These are phyloP conservation scores for Colletotrichum acutatum DNA, from an alignment of 2,329 filamentous ascomycete species.

Conservation along the genomic window DNA sequence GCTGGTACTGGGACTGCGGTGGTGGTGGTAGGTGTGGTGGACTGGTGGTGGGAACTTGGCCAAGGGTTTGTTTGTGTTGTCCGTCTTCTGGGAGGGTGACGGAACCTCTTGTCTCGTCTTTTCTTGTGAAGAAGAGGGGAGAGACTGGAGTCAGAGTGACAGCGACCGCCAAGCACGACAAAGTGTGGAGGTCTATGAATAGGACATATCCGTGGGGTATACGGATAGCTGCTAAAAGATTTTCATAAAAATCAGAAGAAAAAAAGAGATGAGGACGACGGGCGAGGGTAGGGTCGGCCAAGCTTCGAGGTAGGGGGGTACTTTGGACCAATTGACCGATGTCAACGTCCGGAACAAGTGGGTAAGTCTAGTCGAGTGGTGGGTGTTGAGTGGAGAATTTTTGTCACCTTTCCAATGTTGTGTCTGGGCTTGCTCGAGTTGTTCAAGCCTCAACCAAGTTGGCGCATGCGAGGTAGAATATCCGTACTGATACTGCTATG, in stretches of 20 bases:
- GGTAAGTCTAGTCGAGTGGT: constrained; percentile 26
- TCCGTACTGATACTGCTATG: no score
- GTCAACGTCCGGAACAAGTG: constrained; percentile 28
- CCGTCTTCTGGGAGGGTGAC: background rate
- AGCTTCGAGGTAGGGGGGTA: constrained; percentile 7
- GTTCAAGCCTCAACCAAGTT: background rate
- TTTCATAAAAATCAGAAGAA: constrained; percentile 5
- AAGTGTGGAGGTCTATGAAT: constrained; percentile 22
- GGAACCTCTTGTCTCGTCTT: background rate
- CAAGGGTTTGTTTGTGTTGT: background rate
- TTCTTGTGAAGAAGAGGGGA: background rate
- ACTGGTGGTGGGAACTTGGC: constrained; percentile 1
- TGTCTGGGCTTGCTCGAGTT: constrained; percentile 14
- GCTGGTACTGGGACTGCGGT: constrained; percentile 2
- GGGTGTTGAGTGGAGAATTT: constrained; percentile 22
- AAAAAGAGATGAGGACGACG: background rate
- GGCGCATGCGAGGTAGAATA: background rate
- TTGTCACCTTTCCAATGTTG: background rate
- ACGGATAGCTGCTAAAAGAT: constrained; percentile 4
- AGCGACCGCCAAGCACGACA: constrained; percentile 6
- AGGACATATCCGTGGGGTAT: constrained; percentile 27
- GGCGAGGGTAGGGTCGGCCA: constrained; percentile 2
- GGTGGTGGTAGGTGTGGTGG: background rate
- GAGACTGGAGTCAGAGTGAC: constrained; percentile 1
- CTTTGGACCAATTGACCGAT: constrained; percentile 14